These are phyloP conservation scores for Talaromyces atroroseus DNA, from an alignment of 2,329 filamentous ascomycete genomes.

Conservation along the genomic window DNA sequence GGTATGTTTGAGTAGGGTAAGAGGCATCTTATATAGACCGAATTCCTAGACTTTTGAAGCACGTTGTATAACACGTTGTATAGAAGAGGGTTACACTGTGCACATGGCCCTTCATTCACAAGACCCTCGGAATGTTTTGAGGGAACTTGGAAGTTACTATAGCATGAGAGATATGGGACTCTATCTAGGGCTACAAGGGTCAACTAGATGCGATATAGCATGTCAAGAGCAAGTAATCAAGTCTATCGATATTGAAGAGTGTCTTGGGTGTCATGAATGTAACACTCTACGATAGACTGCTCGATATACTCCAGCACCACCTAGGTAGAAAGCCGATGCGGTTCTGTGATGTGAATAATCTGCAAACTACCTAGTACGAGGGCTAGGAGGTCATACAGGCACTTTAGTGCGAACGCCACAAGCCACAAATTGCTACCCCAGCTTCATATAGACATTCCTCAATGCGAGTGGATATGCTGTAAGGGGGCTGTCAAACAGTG, in stretches of 20 bases:
- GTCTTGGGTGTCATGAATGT: not conserved
- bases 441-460: not conserved
- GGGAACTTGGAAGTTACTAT: not conserved
- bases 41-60: not conserved
- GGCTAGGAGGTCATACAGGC: not conserved
- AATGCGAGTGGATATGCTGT: not conserved
- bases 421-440: conserved; percentile 8
- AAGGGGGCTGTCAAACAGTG: not conserved
- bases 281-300: not conserved
- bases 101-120: not conserved
- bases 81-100: not conserved
- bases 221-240: not conserved
- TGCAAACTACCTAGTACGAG: not conserved
- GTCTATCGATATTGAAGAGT: not conserved
- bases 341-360: not conserved
- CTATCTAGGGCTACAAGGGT: not conserved
- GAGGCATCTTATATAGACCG: not conserved
- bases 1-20: not conserved
- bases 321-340: not conserved
- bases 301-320: not conserved
- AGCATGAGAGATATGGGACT: not conserved
- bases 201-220: not conserved
- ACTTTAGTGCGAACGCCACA: conserved; percentile 2
- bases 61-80: not conserved
- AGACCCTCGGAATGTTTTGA: not conserved